Evolutionary conservation across 768 basidiomycete species (phyloP).

Genomic region (Jaapia argillacea): DNA sequence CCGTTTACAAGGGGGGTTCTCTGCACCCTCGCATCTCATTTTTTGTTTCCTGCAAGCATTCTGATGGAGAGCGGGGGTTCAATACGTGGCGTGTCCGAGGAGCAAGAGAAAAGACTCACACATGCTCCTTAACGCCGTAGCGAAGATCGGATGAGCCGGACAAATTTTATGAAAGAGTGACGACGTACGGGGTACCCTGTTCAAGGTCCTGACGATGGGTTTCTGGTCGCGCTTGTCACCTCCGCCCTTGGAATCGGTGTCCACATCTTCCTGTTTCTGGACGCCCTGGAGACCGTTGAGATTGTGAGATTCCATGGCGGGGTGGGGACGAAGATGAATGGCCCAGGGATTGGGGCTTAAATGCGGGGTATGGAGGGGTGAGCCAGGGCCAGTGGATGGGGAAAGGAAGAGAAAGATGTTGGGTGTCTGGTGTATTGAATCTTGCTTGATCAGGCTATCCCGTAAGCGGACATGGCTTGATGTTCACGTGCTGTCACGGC

Average conservation of each 20-base stretch:
- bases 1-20: constrained; percentile 92
- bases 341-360: not conserved
- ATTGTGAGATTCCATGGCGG: not conserved
- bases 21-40: constrained; percentile 95
- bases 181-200: constrained; percentile 76
- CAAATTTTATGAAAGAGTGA: constrained; percentile 10
- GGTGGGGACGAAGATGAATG: not conserved
- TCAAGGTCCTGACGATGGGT: constrained; percentile 67
- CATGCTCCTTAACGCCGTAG: constrained; percentile 55
- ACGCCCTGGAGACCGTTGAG: constrained; percentile 19
- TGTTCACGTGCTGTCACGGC: too few species aligned
- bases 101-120: constrained; percentile 33
- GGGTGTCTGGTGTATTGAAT: too few species aligned
- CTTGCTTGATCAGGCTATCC: not conserved
- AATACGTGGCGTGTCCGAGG: too few species aligned
- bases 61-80: too few species aligned
- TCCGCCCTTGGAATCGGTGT: constrained; percentile 28
- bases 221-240: constrained; percentile 55
- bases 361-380: not conserved
- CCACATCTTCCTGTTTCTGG: constrained; percentile 54
- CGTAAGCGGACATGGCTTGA: too few species aligned
- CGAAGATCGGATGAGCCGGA: constrained; percentile 8
- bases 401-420: not conserved
- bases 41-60: constrained; percentile 96
- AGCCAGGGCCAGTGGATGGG: not conserved